Evolutionary conservation across 2,329 filamentous ascomycete species (phyloP), one percentile per base, ranked within the genome.

Genomic region (Fusarium paranaense): DNA sequence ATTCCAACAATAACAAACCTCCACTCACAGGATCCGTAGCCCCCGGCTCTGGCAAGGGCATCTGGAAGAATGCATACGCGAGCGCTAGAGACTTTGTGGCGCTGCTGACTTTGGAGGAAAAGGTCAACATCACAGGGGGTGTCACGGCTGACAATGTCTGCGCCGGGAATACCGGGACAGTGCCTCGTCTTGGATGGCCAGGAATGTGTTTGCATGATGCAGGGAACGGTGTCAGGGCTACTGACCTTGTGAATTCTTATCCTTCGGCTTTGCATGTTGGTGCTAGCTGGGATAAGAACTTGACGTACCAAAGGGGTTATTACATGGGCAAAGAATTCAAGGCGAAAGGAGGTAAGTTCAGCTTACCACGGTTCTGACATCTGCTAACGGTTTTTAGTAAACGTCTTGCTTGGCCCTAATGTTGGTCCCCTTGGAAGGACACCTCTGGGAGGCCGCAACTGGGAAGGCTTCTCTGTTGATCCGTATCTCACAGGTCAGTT

Each of bases 391-490:
- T 4, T 2, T 1, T 3, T 11, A 80, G 87, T 92, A 54, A 93
- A 95, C 77, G 87, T 94, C 35, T 89, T 91, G 50, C 86, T 95
- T 11, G 93, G 93, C 0, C 93, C 93, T 0, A 88, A 88, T 10
- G 92, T 94, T 52, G 93, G 93, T 0, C 89, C 94, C 0, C 79
- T 95, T 1, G 93, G 93, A 3, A 86, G 93, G 20, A 92, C 93
- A 62, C 92, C 93, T 0, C 85, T 90, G 13, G 93, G 91, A 5
- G 93, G 93, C 1, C 87, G 93, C 33, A 94, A 91, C 71, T 95
- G 93, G 93, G 93, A 95, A 80, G 90, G 90, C 0, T 95, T 95
- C 78, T 92, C 91, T 1, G 83, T 89, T 5, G 93, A 95, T 76
- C 92, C 93, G 0, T 90, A 91, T 16, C 86, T 95, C 8, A 91